Conservation (phyloP, 176 grass and related monocot species). For the Ensete ventricosum region DNA sequence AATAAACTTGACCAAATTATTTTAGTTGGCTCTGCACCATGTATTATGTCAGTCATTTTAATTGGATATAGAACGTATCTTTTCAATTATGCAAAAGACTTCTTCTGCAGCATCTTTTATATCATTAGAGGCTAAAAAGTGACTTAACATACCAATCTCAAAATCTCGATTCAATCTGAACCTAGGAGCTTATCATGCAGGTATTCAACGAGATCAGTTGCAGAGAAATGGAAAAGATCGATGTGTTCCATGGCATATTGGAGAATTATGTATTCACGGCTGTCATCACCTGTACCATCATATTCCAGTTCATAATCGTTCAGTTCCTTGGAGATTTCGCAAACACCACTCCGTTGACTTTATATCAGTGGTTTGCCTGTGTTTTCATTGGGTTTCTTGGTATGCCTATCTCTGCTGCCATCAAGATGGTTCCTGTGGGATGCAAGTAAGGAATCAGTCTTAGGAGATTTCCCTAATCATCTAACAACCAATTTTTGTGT, state of each 20-base stretch:
- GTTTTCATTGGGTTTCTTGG: constrained; percentile 74
- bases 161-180: too few species aligned
- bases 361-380: constrained; percentile 52
- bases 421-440: constrained; percentile 62
- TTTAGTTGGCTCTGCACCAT: too few species aligned
- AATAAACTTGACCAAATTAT: too few species aligned
- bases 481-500: too few species aligned
- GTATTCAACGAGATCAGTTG: constrained; percentile 96
- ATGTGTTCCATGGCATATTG: constrained; percentile 86
- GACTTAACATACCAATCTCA: too few species aligned
- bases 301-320: constrained; percentile 87
- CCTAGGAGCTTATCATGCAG: constrained; percentile 17
- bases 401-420: constrained; percentile 75
- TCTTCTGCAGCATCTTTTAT: neutral
- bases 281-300: constrained; percentile 54
- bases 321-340: constrained; percentile 91
- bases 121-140: neutral
- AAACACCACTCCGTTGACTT: constrained; percentile 65
- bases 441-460: neutral
- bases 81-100: neutral
- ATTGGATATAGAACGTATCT: neutral
- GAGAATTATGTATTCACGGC: constrained; percentile 72
- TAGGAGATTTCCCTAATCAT: too few species aligned
- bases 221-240: constrained; percentile 93
- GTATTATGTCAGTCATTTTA: too few species aligned